These are phyloP conservation scores for Syzygium aromaticum DNA, from an alignment of 345 rosid genomes.

Conservation along the genomic window DNA sequence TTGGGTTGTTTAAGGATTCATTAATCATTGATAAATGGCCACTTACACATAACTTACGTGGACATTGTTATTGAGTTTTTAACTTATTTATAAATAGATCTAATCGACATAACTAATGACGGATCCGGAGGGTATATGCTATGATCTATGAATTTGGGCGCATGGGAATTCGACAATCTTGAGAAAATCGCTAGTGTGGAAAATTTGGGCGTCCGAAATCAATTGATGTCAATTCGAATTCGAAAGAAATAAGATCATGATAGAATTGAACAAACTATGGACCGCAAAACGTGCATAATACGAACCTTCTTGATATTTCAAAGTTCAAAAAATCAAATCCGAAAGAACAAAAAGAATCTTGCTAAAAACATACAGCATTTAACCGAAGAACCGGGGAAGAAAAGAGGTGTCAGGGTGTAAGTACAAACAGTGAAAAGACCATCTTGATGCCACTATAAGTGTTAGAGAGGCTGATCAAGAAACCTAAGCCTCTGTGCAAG, in stretches of 20 bases:
- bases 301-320: not conserved
- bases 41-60: no score
- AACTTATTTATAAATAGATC: not conserved
- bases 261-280: not conserved
- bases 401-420: not conserved
- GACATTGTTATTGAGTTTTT: no score
- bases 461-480: not conserved
- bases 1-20: rapidly evolving
- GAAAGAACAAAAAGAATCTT: not conserved
- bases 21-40: no score
- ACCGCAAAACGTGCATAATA: not conserved
- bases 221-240: not conserved
- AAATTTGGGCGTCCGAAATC: not conserved
- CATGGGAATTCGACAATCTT: not conserved
- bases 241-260: not conserved
- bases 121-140: rapidly evolving
- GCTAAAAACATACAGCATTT: not conserved
- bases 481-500: not conserved
- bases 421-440: not conserved
- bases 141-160: rapidly evolving
- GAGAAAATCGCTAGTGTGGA: not conserved
- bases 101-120: rapidly evolving
- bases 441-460: not conserved
- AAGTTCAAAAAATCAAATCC: not conserved
- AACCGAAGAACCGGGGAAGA: not conserved